Conservation (phyloP, 495 filamentous ascomycete species). For the Halenospora varia region DNA sequence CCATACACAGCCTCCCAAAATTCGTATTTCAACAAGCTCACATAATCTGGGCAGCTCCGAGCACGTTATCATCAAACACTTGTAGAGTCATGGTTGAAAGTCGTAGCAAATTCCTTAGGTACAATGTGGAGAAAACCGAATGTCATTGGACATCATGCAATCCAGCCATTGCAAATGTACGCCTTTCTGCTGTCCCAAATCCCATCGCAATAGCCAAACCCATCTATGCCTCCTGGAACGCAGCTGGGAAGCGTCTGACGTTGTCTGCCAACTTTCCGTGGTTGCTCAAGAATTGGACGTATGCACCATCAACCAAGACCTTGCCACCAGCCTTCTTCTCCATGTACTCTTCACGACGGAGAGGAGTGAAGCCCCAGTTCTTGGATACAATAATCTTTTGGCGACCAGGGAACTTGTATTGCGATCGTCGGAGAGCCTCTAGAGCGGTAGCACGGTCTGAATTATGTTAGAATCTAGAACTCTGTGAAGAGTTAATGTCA, state of each 20-base stretch:
- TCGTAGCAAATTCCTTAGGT: conserved; percentile 25
- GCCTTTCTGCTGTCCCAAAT: conserved; percentile 30
- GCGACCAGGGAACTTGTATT: conserved; percentile 99
- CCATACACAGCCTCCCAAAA: too few species aligned
- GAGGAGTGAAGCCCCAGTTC: conserved; percentile 99
- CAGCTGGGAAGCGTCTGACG: conserved; percentile 88
- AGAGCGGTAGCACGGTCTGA: conserved; percentile 83
- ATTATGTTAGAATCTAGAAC: conserved; percentile 27
- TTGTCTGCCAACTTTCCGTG: conserved; percentile 81
- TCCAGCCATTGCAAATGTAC: conserved; percentile 25
- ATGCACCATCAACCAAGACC: conserved; percentile 93
- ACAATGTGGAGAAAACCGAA: conserved; percentile 24
- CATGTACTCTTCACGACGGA: conserved; percentile 94
- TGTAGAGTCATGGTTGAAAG: conserved; percentile 15
- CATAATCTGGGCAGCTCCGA: not conserved
- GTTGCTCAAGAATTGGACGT: conserved; percentile 96
- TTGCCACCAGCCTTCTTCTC: conserved; percentile 84
- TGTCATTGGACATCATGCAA: conserved; percentile 21
- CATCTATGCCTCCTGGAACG: conserved; percentile 58
- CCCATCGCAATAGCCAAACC: conserved; percentile 26
- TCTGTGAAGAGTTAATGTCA: not conserved
- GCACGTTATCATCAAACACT: not conserved
- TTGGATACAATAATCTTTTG: conserved; percentile 99
- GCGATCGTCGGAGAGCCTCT: conserved; percentile 95
- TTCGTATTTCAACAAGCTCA: too few species aligned